These are phyloP conservation scores for Cryptosporidium parvum DNA, from an alignment of 169 alveolate genomes.

Conservation along the genomic window DNA sequence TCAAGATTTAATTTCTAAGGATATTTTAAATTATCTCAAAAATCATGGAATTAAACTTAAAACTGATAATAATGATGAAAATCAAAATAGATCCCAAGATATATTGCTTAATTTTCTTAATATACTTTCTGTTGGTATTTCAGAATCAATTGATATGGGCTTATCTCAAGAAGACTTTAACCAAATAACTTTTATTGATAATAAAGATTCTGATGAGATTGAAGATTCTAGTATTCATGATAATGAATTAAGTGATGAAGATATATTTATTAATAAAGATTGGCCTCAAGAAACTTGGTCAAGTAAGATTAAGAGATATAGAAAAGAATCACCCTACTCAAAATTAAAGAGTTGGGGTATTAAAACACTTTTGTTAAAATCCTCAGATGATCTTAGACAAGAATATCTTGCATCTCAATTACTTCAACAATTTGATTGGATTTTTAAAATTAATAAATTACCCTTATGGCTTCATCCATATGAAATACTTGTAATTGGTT, in stretches of 20 bases:
- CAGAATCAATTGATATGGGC: slow-evolving; percentile 37
- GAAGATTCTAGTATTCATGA: neutral
- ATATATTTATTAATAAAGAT: neutral
- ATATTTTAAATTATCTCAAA: slow-evolving; percentile 77
- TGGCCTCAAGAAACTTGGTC: slow-evolving; percentile 75
- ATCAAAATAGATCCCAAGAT: slow-evolving; percentile 24
- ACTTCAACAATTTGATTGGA: slow-evolving; percentile 88
- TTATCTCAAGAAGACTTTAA: neutral
- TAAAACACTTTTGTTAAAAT: slow-evolving; percentile 91
- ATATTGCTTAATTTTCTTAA: slow-evolving; percentile 44
- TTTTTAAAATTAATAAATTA: slow-evolving; percentile 88
- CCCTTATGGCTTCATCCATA: slow-evolving; percentile 94
- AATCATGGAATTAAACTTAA: slow-evolving; percentile 42
- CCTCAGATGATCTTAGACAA: slow-evolving; percentile 96
- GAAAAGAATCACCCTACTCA: slow-evolving; percentile 88
- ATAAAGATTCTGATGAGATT: neutral
- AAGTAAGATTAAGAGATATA: slow-evolving; percentile 84
- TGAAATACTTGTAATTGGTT: slow-evolving; percentile 94
- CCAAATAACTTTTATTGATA: slow-evolving; percentile 4
- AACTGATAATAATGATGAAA: neutral
- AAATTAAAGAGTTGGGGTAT: slow-evolving; percentile 87
- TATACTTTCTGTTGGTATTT: slow-evolving; percentile 55
- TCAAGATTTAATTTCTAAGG: slow-evolving; percentile 78
- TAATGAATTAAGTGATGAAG: slow-evolving; percentile 10
- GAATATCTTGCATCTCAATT: slow-evolving; percentile 96